A percentile compares a stretch with the other conserved stretches of the same genome.
Conservation (phyloP, 352 stramenopile species). For the Phytophthora meadii region DNA sequence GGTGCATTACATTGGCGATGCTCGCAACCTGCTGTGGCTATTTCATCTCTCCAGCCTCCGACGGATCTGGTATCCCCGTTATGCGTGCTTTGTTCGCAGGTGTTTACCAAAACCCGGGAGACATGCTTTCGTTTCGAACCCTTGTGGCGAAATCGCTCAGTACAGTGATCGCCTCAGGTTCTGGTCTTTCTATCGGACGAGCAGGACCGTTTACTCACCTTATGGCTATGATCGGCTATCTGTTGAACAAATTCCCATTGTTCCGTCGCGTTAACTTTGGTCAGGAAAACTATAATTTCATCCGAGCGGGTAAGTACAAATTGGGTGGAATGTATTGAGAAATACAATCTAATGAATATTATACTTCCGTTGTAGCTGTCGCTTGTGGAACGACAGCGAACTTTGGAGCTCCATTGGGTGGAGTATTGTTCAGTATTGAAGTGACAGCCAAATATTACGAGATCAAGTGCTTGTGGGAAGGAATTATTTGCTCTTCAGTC, state of each 20-base stretch:
- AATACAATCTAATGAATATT: too few species aligned
- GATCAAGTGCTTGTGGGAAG: conserved; percentile 89
- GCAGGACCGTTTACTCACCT: conserved; percentile 83
- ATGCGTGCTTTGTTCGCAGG: conserved; percentile 86
- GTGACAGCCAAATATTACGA: conserved; percentile 88
- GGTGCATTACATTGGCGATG: conserved; percentile 61
- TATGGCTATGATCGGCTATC: conserved; percentile 75
- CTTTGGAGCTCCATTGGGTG: conserved; percentile 81
- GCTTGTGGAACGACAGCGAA: conserved; percentile 84
- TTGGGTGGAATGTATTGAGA: too few species aligned
- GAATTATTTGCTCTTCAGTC: conserved; percentile 82
- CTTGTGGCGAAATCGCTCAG: conserved; percentile 78
- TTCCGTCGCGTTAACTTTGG: conserved; percentile 82
- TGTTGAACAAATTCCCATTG: conserved; percentile 64
- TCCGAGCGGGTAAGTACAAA: conserved; percentile 57
- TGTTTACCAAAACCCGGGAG: conserved; percentile 80
- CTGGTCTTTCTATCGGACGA: conserved; percentile 72
- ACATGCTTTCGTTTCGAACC: conserved; percentile 75
- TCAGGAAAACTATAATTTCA: conserved; percentile 77
- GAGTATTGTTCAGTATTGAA: conserved; percentile 87
- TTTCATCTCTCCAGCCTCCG: conserved; percentile 67
- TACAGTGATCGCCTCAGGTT: conserved; percentile 74
- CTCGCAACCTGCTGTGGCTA: conserved; percentile 67
- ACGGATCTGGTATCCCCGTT: conserved; percentile 82
- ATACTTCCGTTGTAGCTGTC: conserved; percentile 43